A percentile compares a stretch with the other conserved stretches of the same genome.
These are phyloP conservation scores for Pterulicium gracile DNA, from an alignment of 1,284 basidiomycete species.

Conservation along the genomic window DNA sequence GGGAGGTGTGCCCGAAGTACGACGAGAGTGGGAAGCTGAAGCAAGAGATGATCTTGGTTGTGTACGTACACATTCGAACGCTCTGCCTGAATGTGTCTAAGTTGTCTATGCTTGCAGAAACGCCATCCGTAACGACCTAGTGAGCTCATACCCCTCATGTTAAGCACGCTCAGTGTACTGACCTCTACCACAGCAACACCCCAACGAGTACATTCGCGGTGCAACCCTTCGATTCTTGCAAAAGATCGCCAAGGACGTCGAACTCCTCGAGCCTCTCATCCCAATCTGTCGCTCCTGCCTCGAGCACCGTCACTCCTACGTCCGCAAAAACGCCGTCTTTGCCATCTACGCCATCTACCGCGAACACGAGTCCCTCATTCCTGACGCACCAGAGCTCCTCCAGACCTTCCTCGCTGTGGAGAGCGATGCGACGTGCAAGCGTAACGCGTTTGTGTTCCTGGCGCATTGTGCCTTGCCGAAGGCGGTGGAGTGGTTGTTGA, in stretches of 20 bases:
- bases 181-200: conserved; percentile 70
- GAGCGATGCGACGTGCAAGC: conserved; percentile 93
- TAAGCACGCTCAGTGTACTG: conserved; percentile 1
- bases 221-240: conserved; percentile 94
- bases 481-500: conserved; percentile 87
- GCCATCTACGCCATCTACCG: conserved; percentile 92
- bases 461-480: conserved; percentile 82
- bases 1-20: conserved; percentile 98
- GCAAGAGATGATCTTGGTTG: conserved; percentile 99
- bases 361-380: conserved; percentile 89
- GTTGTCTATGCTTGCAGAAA: conserved; percentile 46
- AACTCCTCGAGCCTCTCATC: conserved; percentile 93
- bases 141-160: conserved; percentile 26
- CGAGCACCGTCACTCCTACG: conserved; percentile 97
- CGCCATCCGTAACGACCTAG: conserved; percentile 94
- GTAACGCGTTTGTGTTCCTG: conserved; percentile 95
- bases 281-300: conserved; percentile 91
- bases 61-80: conserved; percentile 45
- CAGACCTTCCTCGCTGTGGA: conserved; percentile 97
- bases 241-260: conserved; percentile 88
- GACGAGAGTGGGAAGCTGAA: conserved; percentile 97
- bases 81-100: conserved; percentile 4
- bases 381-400: conserved; percentile 94
- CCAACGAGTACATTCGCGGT: conserved; percentile 98
- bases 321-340: conserved; percentile 98